Conservation (phyloP, 2,329 filamentous ascomycete genomes). For the Penicillium sclerotiorum region DNA sequence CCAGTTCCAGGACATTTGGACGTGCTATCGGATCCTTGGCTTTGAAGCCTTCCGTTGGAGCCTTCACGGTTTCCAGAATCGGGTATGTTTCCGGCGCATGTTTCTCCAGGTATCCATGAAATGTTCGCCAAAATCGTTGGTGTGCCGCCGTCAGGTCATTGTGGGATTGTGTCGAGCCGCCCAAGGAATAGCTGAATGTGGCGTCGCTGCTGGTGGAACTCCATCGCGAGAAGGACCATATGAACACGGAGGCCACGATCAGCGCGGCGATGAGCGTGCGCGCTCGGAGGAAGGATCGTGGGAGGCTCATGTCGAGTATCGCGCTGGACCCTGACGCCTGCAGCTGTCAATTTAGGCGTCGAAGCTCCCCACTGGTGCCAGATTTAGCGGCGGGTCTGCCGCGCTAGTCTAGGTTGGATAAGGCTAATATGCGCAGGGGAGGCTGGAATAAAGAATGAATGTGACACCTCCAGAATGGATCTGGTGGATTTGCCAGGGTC, state of each 20-base stretch:
- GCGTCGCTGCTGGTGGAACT: not conserved
- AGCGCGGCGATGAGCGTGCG: constrained; percentile 16
- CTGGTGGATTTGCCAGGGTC: not conserved
- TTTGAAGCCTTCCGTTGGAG: constrained; percentile 19
- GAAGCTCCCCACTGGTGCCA: not conserved
- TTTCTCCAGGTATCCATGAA: constrained; percentile 35
- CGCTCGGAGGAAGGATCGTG: constrained; percentile 10
- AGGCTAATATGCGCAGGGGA: not conserved
- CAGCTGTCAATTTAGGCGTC: not conserved
- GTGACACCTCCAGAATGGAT: not conserved
- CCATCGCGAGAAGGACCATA: constrained; percentile 16
- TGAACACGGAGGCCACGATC: constrained; percentile 1
- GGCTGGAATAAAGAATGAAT: not conserved
- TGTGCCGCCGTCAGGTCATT: constrained; percentile 14
- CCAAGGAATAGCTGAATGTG: not conserved
- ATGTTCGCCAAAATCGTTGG: constrained; percentile 36
- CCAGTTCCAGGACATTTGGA: constrained; percentile 11
- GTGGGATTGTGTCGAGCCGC: not conserved
- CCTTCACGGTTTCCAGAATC: constrained; percentile 12
- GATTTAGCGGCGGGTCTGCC: not conserved
- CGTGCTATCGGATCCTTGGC: constrained; percentile 9
- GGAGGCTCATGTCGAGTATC: not conserved
- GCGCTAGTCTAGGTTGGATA: not conserved
- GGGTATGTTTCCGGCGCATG: constrained; percentile 31
- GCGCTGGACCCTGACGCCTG: not conserved